Percentiles rank a stretch among this genome's conserved stretches.
Conservation (phyloP, 1,139 yeast genomes). For the Kluyveromyces sp. region DNA sequence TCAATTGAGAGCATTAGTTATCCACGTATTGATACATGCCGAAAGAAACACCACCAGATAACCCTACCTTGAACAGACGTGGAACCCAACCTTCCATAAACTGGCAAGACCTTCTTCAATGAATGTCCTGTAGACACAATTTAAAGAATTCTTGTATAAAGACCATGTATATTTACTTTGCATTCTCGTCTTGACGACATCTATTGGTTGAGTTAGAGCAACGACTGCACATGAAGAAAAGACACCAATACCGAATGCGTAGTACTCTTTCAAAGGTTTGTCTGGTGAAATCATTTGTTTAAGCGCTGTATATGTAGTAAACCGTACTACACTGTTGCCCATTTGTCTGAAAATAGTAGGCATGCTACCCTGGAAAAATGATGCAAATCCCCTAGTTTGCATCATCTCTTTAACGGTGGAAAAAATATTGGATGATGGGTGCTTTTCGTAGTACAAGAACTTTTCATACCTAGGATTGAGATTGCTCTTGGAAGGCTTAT, state of each 20-base stretch:
- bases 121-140: conserved; percentile 67
- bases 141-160: conserved; percentile 52
- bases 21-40: conserved; percentile 59
- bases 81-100: conserved; percentile 74
- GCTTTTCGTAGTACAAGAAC: conserved; percentile 31
- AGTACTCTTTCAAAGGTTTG: conserved; percentile 33
- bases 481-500: conserved; percentile 10
- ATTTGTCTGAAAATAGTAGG: conserved; percentile 78
- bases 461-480: conserved; percentile 14
- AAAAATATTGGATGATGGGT: conserved; percentile 48
- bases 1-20: conserved; percentile 23
- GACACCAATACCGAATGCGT: conserved; percentile 50
- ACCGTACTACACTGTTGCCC: conserved; percentile 72
- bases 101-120: conserved; percentile 56
- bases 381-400: conserved; percentile 62
- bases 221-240: conserved; percentile 61
- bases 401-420: conserved; percentile 61
- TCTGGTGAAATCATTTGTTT: conserved; percentile 61
- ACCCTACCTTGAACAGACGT: conserved; percentile 66
- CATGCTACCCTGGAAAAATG: conserved; percentile 73
- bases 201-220: conserved; percentile 81
- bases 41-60: conserved; percentile 74
- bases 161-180: conserved; percentile 58
- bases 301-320: conserved; percentile 71
- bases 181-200: conserved; percentile 81